Percentiles rank a stretch among this genome's conserved stretches.
phyloP scores from a whole-genome alignment of 1,284 basidiomycete genomes.

The Rhodotorula sp. region DNA sequence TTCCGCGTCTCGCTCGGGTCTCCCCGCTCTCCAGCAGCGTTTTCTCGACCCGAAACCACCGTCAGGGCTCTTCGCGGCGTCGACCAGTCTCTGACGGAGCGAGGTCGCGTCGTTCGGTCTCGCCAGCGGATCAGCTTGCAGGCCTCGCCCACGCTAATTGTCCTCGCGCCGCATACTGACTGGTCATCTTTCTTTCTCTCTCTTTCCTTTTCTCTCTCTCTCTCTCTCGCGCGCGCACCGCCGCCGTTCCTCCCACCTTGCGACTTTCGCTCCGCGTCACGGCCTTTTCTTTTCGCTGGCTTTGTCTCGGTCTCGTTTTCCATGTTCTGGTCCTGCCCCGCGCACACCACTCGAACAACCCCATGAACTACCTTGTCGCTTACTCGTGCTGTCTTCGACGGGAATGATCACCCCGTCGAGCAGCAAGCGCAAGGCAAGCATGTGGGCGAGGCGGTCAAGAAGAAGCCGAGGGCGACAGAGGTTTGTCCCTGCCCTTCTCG shows the following conservation, averaged over 20 bases:
- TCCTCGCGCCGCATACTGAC: conserved; percentile 6
- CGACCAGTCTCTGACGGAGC: too few relatives aligned
- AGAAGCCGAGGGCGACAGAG: conserved; percentile 46
- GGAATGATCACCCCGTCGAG: conserved; percentile 24
- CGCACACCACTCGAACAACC: neutral
- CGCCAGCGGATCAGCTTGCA: too few relatives aligned
- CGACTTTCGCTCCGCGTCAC: too few relatives aligned
- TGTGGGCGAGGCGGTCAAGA: conserved; percentile 44
- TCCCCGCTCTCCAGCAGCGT: neutral
- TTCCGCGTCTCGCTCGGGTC: conserved; percentile 7
- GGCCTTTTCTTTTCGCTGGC: conserved; percentile 1
- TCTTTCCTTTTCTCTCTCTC: conserved; percentile 39
- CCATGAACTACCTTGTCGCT: conserved; percentile 8
- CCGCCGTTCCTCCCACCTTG: conserved; percentile 30
- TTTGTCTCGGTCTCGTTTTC: conserved; percentile 5
- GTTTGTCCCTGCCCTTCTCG: conserved; percentile 31
- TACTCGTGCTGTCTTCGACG: conserved; percentile 13
- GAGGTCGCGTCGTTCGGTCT: too few relatives aligned
- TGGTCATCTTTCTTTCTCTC: conserved; percentile 14
- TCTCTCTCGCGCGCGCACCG: conserved; percentile 43
- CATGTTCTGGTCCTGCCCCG: neutral
- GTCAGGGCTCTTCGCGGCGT: too few relatives aligned
- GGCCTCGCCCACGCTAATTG: too few relatives aligned
- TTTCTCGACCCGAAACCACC: neutral
- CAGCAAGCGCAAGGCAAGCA: conserved; percentile 41